Conservation (phyloP, 139 green algal species). For the Mesotaenium endlicherianum region DNA sequence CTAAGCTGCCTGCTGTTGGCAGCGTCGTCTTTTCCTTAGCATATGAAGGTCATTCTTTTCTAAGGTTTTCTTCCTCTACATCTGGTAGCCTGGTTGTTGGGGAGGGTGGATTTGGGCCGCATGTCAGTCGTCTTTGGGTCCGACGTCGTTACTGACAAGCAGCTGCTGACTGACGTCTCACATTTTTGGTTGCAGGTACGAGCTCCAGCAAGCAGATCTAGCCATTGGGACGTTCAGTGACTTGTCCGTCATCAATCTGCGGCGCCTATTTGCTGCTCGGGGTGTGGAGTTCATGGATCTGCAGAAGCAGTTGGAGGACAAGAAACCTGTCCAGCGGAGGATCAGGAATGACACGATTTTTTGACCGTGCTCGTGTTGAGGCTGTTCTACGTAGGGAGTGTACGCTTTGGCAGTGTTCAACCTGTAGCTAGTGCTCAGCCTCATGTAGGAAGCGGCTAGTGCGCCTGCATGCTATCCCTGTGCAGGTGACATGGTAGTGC, state of each 20-base stretch:
- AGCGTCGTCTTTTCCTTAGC: neutral
- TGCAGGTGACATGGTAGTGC: too few species aligned
- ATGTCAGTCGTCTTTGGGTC: too few species aligned
- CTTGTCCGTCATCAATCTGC: conserved; percentile 82
- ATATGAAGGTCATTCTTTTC: neutral
- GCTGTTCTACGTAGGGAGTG: too few species aligned
- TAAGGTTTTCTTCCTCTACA: neutral
- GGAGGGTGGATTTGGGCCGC: too few species aligned
- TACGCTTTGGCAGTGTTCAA: too few species aligned
- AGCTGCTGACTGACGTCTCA: neutral
- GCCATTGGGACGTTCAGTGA: conserved; percentile 69
- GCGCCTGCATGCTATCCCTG: too few species aligned
- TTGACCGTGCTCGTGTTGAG: too few species aligned
- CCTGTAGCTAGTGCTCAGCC: too few species aligned
- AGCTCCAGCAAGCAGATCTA: conserved; percentile 77
- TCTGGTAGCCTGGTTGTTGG: too few species aligned
- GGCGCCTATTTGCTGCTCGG: conserved; percentile 51
- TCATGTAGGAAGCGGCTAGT: too few species aligned
- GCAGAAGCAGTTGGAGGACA: conserved; percentile 22
- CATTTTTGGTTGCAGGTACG: conserved; percentile 22
- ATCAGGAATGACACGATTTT: neutral
- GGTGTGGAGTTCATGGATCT: conserved; percentile 69
- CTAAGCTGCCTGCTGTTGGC: neutral
- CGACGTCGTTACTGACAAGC: too few species aligned
- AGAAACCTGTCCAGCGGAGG: conserved; percentile 12